Evolutionary conservation across 2,329 filamentous ascomycete genomes (phyloP), one percentile per base, ranked within the genome.

Genomic region (Phialemonium atrogriseum): DNA sequence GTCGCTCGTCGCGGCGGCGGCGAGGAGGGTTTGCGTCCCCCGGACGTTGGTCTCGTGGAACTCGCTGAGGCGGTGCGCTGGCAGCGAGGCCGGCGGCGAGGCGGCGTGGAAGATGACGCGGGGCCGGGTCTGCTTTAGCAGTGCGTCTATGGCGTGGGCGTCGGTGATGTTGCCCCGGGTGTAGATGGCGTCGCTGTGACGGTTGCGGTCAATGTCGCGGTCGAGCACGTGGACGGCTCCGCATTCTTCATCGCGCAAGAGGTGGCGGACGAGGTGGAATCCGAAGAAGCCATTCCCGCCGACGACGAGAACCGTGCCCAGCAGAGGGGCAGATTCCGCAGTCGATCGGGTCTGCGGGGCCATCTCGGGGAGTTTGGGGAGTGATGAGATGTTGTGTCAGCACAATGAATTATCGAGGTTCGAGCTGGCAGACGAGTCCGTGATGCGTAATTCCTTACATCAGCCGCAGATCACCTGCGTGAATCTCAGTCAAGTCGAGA

Each of bases 231-330:
- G 39, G 10, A 59, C 42, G 0, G 39, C 10, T 4, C 37, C 40
- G 15, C 38, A 42, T 7, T 38, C 39, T 2, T 30, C 14, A 14
- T 54, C 47, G 4, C 38, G 13, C 2, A 51, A 31, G 1, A 57
- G 45, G 3, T 46, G 37, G 1, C 35, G 19, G 12, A 58, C 54
- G 3, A 58, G 38, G 32, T 54, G 44, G 21, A 45, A 52, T 3
- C 55, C 54, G 1, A 59, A 24, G 16, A 53, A 59, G 9, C 55
- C 52, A 24, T 50, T 53, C 19, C 54, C 54, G 32, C 54, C 54
- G 2, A 49, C 41, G 7, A 58, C 45, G 10, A 52, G 41, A n/a
- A 43, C 41, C 5, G 26, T 14, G 14, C 34, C 37, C 17, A 44
- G 34, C 6, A 37, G 27, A 3, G 31, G 36, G 24, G 11, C 12